Evolutionary conservation across 441 rosid genomes (phyloP), one percentile per base, ranked within the genome.

Genomic region (Aquilaria agallochum): DNA sequence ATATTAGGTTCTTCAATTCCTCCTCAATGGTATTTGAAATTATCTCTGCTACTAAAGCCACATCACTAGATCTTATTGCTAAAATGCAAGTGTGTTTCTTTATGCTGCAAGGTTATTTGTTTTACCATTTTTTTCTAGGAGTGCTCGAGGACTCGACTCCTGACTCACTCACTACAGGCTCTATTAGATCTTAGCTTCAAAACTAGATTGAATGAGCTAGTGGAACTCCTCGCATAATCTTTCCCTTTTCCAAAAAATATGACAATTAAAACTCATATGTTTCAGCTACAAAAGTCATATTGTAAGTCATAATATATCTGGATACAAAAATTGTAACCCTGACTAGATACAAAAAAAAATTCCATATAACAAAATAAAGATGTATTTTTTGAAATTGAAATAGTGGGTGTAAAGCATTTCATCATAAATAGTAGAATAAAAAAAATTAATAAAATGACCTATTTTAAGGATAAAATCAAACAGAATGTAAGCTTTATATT

Each of bases 51-150:
- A 76, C 72, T 30, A 72, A 74, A 9, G 31, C 71, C 14, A 82
- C 69, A 68, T 88, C 73, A n/a, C 95, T 93, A 1, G 81, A 76
- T 72, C 92, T 81, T 3, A 80, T 86, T 9, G 95, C 89, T 1
- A 79, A 74, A 74, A 60, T 85, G 95, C 47, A 90, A 72, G 33
- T 63, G 54, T 2, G 90, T 75, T 64, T 90, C 95, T 20, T 82
- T 85, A 58, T 80, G 78, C 64, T 87, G 85, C 31, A 92, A 87
- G 1, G 87, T 83, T 56, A 87, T 58, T 67, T 87, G 89, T 56
- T 83, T 87, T 44, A 85, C 72, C 82, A 83, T 87, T 78, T 69
- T 90, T 82, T 90, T 67, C 67, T 72, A 11, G 79, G 68, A 49
- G 64, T 56, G 15, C 64, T 55, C 53, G 77, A 72, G 27, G 42